Evolutionary conservation across 352 stramenopile species (phyloP), one percentile per base, ranked within the genome.

Genomic region (Globisporangium abappressorium): DNA sequence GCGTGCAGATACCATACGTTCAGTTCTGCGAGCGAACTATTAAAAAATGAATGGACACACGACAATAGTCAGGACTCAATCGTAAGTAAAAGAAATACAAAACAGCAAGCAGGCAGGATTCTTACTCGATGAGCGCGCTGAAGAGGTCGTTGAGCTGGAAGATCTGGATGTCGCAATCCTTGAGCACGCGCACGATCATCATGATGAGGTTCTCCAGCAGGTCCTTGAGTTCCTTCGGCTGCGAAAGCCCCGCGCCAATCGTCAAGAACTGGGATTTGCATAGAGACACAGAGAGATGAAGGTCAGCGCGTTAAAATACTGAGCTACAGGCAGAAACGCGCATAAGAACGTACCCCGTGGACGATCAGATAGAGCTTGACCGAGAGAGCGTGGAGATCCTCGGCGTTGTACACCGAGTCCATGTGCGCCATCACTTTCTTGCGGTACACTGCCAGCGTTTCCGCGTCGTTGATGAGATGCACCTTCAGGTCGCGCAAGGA

Each of bases 1-100:
- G 74, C 82, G 49, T 88, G 83, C 2, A 92, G 71, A 62, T 93
- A 93, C 85, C 83, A 93, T 43, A 89, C 83, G 18, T 92, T 81
- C 34, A 93, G 72, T 55, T 82, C 68, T 5, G 73, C 67, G 18
- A 91, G 69, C n/a, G 81, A 82, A 20, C 74, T 88, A 49, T 7
- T 38, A 26, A 49, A n/a, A 28, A 9, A 58, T 24, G 30, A 33
- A 49, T 56, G 47, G 15, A 34, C 54, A 26, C 28, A 49, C 28
- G 54, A 36, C 11, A 62, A 49, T 15, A 36, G 33, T 60, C 28
- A 20, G 3, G 22, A 24, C 5, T n/a, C 6, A 49, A n/a, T 14
- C 12, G 14, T 5, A 34, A 14, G 36, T 43, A 3, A 43, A 4
- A 5, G 14, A 15, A 3, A 41, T 12, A 8, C 11, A n/a, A 22